Conservation (phyloP, 768 basidiomycete species). For the Suillus fuscotomentosus region DNA sequence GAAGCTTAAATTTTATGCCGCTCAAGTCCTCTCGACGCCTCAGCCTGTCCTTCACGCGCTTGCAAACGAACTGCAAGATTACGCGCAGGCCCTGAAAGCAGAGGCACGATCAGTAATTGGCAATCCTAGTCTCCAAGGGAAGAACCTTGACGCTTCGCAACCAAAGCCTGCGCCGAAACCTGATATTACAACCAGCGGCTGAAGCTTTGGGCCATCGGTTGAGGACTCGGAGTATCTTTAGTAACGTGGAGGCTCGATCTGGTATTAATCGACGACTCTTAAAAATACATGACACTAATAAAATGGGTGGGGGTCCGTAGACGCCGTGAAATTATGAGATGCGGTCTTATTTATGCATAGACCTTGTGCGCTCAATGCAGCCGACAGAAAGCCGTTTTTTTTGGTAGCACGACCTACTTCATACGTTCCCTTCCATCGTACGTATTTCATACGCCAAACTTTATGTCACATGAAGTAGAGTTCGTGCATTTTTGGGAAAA, state of each 20-base stretch:
- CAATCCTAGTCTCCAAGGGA: background rate
- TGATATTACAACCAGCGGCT: background rate
- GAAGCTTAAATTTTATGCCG: slow-evolving; percentile 72
- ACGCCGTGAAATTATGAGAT: background rate
- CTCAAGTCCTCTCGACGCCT: slow-evolving; percentile 54
- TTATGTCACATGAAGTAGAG: background rate
- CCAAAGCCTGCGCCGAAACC: background rate
- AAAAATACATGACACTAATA: background rate
- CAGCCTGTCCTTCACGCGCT: slow-evolving; percentile 37
- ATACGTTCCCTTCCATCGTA: background rate
- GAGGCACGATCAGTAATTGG: background rate
- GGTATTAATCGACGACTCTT: background rate
- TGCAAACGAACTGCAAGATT: slow-evolving; percentile 36
- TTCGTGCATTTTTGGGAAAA: background rate
- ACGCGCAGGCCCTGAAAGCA: background rate
- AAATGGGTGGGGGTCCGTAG: background rate
- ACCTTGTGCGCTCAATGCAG: background rate
- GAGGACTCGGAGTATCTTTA: background rate
- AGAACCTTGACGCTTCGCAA: background rate
- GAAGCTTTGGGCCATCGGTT: background rate
- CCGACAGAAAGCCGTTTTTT: background rate
- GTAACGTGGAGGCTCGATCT: background rate
- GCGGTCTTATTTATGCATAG: background rate
- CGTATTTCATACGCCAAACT: too few species aligned
- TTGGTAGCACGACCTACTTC: background rate